A percentile compares a stretch with the other conserved stretches of the same genome.
These are phyloP conservation scores for Raphanus hybrid DNA, from an alignment of 441 rosid species.

Conservation along the genomic window DNA sequence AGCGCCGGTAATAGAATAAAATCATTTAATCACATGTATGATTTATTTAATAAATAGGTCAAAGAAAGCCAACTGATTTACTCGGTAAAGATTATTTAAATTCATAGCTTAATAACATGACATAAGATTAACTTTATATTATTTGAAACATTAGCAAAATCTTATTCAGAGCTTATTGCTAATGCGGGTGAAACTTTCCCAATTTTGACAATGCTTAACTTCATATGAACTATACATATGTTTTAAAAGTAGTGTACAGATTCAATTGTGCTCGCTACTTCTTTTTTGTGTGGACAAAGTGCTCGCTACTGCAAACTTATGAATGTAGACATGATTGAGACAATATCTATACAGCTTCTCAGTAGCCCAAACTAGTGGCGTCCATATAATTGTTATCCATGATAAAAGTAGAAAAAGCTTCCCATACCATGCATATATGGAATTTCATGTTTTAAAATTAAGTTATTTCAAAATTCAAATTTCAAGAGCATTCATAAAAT, in stretches of 20 bases:
- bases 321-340: conserved; percentile 34
- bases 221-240: too few relatives aligned
- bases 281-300: not conserved
- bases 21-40: conserved; percentile 1
- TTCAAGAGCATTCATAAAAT: not conserved
- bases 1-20: not conserved
- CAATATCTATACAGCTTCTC: conserved; percentile 12
- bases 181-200: not conserved
- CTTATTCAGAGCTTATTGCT: not conserved
- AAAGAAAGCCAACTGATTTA: not conserved
- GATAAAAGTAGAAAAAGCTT: not conserved
- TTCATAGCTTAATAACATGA: not conserved
- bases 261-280: conserved; percentile 9
- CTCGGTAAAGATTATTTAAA: not conserved
- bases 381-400: not conserved
- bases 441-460: not conserved
- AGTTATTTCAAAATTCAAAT: not conserved
- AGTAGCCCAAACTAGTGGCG: not conserved
- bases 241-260: not conserved
- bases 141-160: not conserved
- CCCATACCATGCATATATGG: not conserved
- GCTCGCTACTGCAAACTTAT: not conserved
- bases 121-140: too few relatives aligned
- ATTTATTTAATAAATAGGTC: not conserved
- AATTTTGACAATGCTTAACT: not conserved